These are phyloP conservation scores for Vickermania spadyakhi DNA, from an alignment of 208 protist species.

Conservation along the genomic window DNA sequence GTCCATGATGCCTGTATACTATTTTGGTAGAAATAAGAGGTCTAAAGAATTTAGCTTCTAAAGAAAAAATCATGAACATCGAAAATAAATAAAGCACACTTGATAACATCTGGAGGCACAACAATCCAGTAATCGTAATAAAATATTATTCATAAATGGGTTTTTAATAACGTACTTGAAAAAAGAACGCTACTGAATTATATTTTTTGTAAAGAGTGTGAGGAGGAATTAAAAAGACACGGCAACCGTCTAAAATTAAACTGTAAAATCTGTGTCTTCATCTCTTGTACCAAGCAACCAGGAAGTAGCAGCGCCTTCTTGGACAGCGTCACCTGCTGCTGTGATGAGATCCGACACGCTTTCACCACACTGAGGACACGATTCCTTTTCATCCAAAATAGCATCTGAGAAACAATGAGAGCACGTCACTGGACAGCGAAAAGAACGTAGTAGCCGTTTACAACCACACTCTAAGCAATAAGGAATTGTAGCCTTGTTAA, in stretches of 20 bases:
- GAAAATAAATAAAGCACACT: too few species aligned
- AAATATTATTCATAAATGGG: background rate
- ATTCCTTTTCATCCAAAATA: slow-evolving; percentile 31
- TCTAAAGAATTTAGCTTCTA: too few species aligned
- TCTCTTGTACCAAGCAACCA: too few species aligned
- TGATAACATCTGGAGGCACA: too few species aligned
- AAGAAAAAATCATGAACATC: too few species aligned
- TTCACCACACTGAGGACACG: slow-evolving; percentile 41
- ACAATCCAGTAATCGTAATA: too few species aligned
- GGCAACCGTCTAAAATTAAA: too few species aligned
- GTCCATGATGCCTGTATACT: slow-evolving; percentile 13
- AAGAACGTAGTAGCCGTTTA: slow-evolving; percentile 20
- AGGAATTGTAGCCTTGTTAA: slow-evolving; percentile 16
- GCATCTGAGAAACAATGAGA: slow-evolving; percentile 62
- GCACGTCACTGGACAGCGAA: slow-evolving; percentile 19
- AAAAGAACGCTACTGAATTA: background rate
- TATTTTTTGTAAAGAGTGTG: too few species aligned
- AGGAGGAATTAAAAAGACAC: too few species aligned
- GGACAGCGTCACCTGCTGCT: too few species aligned
- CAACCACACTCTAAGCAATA: slow-evolving; percentile 52
- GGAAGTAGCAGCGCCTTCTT: too few species aligned
- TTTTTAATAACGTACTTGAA: background rate
- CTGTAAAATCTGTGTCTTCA: too few species aligned
- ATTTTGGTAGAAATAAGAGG: slow-evolving; percentile 4
- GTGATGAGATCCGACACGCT: slow-evolving; percentile 30